Percentiles rank a stretch among this genome's conserved stretches.
These are phyloP conservation scores for Sporothrix variecibatus DNA, from an alignment of 2,329 filamentous ascomycete species.

Conservation along the genomic window DNA sequence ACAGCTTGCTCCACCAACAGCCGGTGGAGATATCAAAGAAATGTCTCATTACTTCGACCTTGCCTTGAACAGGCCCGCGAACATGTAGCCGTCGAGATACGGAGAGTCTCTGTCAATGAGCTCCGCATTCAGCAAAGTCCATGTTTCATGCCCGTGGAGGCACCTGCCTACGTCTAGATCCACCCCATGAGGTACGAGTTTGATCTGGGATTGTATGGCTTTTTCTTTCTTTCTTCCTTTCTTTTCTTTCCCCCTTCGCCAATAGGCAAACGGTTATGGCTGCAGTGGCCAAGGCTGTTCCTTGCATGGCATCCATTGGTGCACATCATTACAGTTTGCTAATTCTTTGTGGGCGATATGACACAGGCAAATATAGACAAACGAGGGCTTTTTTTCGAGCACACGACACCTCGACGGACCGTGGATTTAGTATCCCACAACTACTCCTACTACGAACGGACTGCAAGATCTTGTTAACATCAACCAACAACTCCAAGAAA, in stretches of 20 bases:
- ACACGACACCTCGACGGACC: background rate
- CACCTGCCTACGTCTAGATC: background rate
- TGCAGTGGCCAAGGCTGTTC: background rate
- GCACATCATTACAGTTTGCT: background rate
- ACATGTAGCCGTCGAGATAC: background rate
- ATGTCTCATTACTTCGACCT: background rate
- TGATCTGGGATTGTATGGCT: background rate
- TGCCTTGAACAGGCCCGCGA: background rate
- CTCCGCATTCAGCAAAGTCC: too few species aligned
- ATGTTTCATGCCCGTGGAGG: background rate
- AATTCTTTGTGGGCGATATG: background rate
- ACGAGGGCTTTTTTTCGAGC: background rate
- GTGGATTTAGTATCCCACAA: background rate
- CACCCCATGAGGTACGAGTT: background rate
- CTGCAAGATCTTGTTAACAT: background rate
- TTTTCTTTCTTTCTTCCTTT: too few species aligned
- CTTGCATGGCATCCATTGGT: background rate
- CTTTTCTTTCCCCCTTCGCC: too few species aligned
- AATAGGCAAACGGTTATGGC: too few species aligned
- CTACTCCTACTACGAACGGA: background rate
- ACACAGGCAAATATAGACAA: background rate
- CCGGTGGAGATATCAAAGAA: background rate
- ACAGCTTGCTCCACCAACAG: background rate
- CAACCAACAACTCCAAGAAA: background rate
- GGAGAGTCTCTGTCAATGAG: background rate